These are phyloP conservation scores for Flaveria bidentis DNA, from an alignment of 129 eudicot species.

Conservation along the genomic window DNA sequence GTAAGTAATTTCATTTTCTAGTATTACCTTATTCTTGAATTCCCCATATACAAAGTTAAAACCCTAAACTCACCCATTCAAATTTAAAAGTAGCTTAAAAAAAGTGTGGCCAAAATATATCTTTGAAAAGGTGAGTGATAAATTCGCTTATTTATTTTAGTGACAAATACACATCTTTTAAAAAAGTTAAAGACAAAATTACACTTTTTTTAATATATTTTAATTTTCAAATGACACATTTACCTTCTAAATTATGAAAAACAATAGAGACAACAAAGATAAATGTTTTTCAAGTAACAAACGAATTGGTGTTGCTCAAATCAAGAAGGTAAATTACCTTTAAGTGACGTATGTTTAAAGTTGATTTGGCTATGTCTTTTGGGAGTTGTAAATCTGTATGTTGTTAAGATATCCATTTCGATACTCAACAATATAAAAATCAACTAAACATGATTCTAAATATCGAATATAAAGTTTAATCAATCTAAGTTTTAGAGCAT, in stretches of 20 bases:
- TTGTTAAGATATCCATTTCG: too few species aligned
- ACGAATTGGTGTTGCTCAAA: not conserved
- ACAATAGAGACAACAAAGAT: not conserved
- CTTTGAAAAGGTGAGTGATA: not conserved
- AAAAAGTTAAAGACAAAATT: not conserved
- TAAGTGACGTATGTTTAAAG: not conserved
- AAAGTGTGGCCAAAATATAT: not conserved
- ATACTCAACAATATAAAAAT: too few species aligned
- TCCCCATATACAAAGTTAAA: too few species aligned
- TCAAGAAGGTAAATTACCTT: not conserved
- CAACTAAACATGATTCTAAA: too few species aligned
- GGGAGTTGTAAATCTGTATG: not conserved
- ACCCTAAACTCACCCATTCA: not conserved
- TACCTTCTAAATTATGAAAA: not conserved
- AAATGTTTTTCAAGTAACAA: not conserved
- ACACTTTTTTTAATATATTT: conserved; percentile 4
- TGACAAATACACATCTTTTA: not conserved
- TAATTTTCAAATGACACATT: not conserved
- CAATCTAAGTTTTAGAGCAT: too few species aligned
- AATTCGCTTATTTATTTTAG: not conserved
- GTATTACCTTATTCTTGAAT: too few species aligned
- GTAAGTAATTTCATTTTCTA: too few species aligned
- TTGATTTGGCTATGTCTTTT: not conserved
- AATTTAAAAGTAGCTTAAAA: not conserved
- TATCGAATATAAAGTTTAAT: too few species aligned